Base-by-base conservation (phyloP, 2,329 filamentous ascomycete genomes). In the Apiospora kogelbergensis region DNA sequence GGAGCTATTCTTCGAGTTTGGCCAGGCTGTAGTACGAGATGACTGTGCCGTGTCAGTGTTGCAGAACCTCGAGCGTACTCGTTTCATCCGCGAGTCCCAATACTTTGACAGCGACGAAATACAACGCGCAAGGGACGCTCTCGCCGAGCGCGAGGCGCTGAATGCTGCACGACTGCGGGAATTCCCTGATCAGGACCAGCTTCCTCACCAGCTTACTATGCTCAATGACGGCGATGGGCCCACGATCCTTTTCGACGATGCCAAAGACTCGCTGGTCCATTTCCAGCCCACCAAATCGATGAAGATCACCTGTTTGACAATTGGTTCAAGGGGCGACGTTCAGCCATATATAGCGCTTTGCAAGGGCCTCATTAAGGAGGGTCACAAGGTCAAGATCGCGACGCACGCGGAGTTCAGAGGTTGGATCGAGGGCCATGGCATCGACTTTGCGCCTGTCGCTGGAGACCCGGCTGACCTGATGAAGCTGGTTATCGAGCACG, bases 341-440 rank as follows among this genome's bases (percentile, higher is more conserved):
- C 96, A 99, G 78, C 96, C 96, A 0, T 99, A 98, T 78, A 98
- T 99, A 78, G 94, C 96, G 0, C 84, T 99, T 0, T 98, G 96
- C 82, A 98, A 97, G 77, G 94, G 93, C 0, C 83, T 99, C 1
- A 80, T 97, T 53, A 92, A 91, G 0, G 95, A 99, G 74, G 96
- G 96, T 0, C 96, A 99, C 80, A 89, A 87, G 71, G 88, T 92
- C 20, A 91, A 89, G 71, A 99, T 99, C 74, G 96, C 95, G 13
- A 98, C 96, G 0, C 96, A 99, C 78, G 86, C 85, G 30, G 95
- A 98, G 79, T 99, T 99, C 75, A 90, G 92, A 74, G 87, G 85
- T 17, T 99, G 95, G 95, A 89, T 99, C 60, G 89, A 94, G 77
- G 89, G 90, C n/a, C 94, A 98, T 77, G 96, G 95, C 0, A 98